phyloP scores from a whole-genome alignment of 2,329 filamentous ascomycete genomes.

The Colletotrichum navitas region DNA sequence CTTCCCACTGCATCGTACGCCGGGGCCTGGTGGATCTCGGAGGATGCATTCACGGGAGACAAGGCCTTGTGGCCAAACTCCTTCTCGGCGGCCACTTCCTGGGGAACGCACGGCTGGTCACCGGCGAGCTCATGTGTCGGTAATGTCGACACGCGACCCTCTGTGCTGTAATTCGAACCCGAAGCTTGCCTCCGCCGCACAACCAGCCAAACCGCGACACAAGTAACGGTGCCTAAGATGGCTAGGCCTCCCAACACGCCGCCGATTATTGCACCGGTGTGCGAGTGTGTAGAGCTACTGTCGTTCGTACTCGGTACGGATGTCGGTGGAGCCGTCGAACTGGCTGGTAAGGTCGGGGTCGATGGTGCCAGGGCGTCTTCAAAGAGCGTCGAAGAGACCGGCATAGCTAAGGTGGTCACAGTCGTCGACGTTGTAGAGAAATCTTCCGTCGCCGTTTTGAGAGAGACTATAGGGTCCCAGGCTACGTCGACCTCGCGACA shows the following conservation, averaged over 20 bases:
- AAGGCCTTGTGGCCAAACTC: neutral
- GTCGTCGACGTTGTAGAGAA: neutral
- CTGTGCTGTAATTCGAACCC: neutral
- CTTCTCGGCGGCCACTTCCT: neutral
- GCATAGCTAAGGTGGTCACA: neutral
- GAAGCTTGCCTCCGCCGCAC: neutral
- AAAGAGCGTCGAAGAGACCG: neutral
- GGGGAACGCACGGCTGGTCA: neutral
- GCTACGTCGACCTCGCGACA: constrained; percentile 7
- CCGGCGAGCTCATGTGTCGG: constrained; percentile 5
- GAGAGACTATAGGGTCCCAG: constrained; percentile 23
- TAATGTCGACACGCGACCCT: neutral
- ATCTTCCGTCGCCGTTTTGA: constrained; percentile 7
- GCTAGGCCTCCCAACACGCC: constrained; percentile 23
- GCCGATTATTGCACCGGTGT: constrained; percentile 21
- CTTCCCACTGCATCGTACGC: constrained; percentile 1
- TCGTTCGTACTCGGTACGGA: neutral
- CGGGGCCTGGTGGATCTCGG: neutral
- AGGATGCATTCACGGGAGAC: neutral
- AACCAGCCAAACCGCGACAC: constrained; percentile 20
- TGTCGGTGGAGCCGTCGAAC: constrained; percentile 2
- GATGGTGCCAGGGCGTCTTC: neutral
- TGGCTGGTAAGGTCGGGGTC: neutral
- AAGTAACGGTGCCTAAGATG: constrained; percentile 19
- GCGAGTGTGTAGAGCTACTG: neutral